Conservation (phyloP, 2,329 filamentous ascomycete species). For the Cordyceps militaris region DNA sequence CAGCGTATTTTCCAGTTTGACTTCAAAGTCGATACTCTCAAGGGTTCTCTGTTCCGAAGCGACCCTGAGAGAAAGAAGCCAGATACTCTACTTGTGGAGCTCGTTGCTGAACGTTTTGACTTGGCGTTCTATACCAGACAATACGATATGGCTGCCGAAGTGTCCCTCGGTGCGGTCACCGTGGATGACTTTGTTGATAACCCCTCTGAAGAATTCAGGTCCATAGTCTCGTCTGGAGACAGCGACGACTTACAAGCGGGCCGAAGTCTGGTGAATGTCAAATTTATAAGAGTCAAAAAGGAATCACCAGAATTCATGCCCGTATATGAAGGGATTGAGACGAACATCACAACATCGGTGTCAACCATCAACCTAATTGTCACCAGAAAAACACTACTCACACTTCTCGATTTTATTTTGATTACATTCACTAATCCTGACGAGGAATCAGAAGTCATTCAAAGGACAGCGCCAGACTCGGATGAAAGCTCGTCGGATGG, state of each 20-base stretch:
- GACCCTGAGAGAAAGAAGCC: conserved; percentile 69
- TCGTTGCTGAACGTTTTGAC: conserved; percentile 83
- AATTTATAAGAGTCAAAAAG: conserved; percentile 81
- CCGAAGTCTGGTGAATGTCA: conserved; percentile 78
- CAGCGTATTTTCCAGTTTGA: conserved; percentile 94
- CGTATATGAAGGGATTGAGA: conserved; percentile 87
- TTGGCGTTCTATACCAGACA: conserved; percentile 82
- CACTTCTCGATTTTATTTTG: conserved; percentile 87
- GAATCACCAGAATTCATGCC: conserved; percentile 90
- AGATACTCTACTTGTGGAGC: conserved; percentile 79
- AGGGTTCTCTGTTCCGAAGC: conserved; percentile 84
- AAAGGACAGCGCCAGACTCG: conserved; percentile 26
- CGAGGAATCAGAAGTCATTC: conserved; percentile 19
- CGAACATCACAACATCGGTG: conserved; percentile 81
- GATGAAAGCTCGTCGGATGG: conserved; percentile 34
- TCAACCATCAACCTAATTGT: conserved; percentile 96
- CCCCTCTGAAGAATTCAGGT: conserved; percentile 84
- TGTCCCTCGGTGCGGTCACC: conserved; percentile 76
- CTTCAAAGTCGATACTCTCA: conserved; percentile 89
- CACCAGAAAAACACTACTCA: conserved; percentile 85
- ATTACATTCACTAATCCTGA: conserved; percentile 72
- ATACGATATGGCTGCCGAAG: conserved; percentile 89
- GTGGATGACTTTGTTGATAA: conserved; percentile 95
- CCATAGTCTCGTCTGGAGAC: conserved; percentile 83
- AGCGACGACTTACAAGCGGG: conserved; percentile 65